Base-by-base conservation (phyloP, 768 basidiomycete species). In the Mycena rebaudengoi region DNA sequence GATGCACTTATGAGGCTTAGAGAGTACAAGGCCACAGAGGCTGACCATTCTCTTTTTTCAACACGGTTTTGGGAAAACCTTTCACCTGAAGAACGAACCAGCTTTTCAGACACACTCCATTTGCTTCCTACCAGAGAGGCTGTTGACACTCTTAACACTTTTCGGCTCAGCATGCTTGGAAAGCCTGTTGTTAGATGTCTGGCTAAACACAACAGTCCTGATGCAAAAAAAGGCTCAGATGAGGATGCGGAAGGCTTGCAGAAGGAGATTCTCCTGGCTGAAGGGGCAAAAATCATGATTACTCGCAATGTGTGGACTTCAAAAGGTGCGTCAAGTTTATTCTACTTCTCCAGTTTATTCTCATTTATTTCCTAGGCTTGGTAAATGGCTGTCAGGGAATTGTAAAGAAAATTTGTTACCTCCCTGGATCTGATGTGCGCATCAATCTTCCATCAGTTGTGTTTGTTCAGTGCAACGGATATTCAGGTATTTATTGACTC, bases 101-200 rank as follows among this genome's bases (percentile, higher is more conserved):
- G 11, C 1, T 57, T 64, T 33, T 12, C 18, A 8, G 43, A 50
- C 8, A 29, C 32, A 5, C 23, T 64, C 7, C 55, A 64, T 57
- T n/a, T 64, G 4, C 54, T 64, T 20, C 62, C 62, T 11, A 64
- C 62, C 29, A 56, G 20, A 21, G 62, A 64, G 23, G 49, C 32
- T 3, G 62, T 64, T 2, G 16, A 37, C 2, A 14, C 5, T 1
- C 16, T 57, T n/a, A 53, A 53, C 25, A 28, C 23, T 37, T 16
- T 26, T 6, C 35, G n/a, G 4, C 28, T 53, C 21, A 28, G 21
- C 18, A 16, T 37, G 12, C 33, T 60, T 16, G 37, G 37, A 25
- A 55, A 55, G 29, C 54, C 54, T 3, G 54, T 55, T 16, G 7
- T 55, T n/a, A n/a, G n/a, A n/a, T n/a, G n/a, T n/a, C n/a, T n/a